Percentiles rank a stretch among this genome's conserved stretches.
phyloP scores from a whole-genome alignment of 108 stramenopile genomes.

The Stephanodiscus triporus region DNA sequence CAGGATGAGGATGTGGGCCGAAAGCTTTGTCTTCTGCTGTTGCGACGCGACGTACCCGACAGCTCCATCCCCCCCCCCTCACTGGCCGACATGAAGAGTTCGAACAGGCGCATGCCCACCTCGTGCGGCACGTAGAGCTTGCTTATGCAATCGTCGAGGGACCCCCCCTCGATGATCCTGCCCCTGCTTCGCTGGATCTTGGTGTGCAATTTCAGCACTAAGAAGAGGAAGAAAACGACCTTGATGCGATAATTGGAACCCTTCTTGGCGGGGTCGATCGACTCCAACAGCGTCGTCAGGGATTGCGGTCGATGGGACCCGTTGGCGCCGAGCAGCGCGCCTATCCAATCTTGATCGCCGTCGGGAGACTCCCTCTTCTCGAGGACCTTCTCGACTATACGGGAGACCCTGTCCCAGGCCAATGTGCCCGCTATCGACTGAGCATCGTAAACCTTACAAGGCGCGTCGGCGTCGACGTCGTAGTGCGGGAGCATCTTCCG shows the following conservation, averaged over 20 bases:
- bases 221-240: conserved; percentile 57
- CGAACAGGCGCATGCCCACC: conserved; percentile 56
- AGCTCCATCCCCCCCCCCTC: conserved; percentile 31
- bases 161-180: conserved; percentile 41
- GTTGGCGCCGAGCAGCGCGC: conserved; percentile 41
- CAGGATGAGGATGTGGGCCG: conserved; percentile 65
- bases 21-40: conserved; percentile 62
- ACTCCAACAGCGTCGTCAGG: conserved; percentile 42
- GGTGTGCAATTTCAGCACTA: conserved; percentile 62
- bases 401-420: conserved; percentile 60
- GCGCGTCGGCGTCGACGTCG: conserved; percentile 59
- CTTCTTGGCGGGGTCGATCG: conserved; percentile 41
- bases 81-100: conserved; percentile 64
- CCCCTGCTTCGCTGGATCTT: conserved; percentile 32
- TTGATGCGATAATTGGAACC: conserved; percentile 55
- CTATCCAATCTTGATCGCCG: conserved; percentile 17
- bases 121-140: conserved; percentile 61
- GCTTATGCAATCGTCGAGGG: conserved; percentile 46
- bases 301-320: conserved; percentile 45
- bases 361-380: conserved; percentile 49
- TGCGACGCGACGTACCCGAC: conserved; percentile 56
- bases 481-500: conserved; percentile 67
- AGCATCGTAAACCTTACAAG: conserved; percentile 65
- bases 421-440: conserved; percentile 58
- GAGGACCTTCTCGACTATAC: conserved; percentile 66